Evolutionary conservation across 345 rosid species (phyloP).

Genomic region (Aquilaria yunnanensis): DNA sequence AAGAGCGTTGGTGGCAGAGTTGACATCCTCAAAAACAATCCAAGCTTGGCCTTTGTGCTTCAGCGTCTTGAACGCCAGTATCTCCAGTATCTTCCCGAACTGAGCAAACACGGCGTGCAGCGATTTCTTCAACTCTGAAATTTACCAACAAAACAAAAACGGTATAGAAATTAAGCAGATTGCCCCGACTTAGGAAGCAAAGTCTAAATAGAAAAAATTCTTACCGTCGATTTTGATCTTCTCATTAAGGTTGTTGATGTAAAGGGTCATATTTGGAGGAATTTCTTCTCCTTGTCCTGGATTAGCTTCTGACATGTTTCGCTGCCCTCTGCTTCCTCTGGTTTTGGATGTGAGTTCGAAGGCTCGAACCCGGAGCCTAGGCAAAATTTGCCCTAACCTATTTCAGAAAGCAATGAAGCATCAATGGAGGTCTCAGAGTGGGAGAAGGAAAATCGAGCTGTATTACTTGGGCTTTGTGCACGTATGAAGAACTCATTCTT

Average conservation of each 20-base stretch:
- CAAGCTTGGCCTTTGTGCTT: constrained; percentile 99
- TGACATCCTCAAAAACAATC: constrained; percentile 78
- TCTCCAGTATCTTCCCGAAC: constrained; percentile 90
- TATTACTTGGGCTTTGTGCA: too few relatives aligned
- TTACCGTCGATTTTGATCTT: constrained; percentile 88
- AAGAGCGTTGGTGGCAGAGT: constrained; percentile 69
- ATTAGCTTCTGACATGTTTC: constrained; percentile 47
- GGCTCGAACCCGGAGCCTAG: too few relatives aligned
- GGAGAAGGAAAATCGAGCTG: too few relatives aligned
- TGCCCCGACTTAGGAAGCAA: background rate
- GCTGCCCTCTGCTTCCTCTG: background rate
- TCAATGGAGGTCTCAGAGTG: too few relatives aligned
- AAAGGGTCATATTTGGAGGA: constrained; percentile 67
- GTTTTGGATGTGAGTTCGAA: background rate
- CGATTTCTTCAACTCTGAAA: constrained; percentile 84
- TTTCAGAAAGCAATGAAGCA: too few relatives aligned
- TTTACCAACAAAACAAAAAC: constrained; percentile 2
- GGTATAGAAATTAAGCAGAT: background rate
- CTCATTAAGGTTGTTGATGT: constrained; percentile 97
- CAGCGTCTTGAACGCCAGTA: constrained; percentile 87
- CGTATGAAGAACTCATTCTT: too few relatives aligned
- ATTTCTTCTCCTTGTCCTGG: constrained; percentile 48
- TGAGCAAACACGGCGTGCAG: constrained; percentile 85
- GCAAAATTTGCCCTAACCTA: too few relatives aligned
- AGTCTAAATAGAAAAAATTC: background rate